A percentile compares a stretch with the other conserved stretches of the same genome.
phyloP scores from a whole-genome alignment of 2,329 filamentous ascomycete species.

The Neofusicoccum laricinum region DNA sequence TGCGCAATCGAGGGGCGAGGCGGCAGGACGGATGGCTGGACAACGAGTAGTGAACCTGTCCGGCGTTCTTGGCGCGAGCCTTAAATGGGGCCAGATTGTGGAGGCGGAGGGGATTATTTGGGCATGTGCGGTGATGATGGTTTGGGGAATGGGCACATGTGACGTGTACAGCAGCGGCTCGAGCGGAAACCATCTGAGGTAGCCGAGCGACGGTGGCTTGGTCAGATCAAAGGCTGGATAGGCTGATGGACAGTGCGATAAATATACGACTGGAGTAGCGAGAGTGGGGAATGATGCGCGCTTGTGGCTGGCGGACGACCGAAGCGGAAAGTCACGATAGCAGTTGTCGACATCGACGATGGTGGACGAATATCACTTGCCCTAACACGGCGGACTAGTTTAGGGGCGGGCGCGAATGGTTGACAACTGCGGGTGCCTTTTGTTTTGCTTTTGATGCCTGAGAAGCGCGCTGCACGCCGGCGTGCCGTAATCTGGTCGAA shows the following conservation, averaged over 20 bases:
- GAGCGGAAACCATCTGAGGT: conserved; percentile 4
- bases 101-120: not conserved
- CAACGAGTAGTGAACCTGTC: not conserved
- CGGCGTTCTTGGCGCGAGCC: conserved; percentile 5
- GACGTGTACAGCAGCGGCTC: conserved; percentile 9
- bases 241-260: conserved; percentile 12
- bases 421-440: not conserved
- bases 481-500: not conserved
- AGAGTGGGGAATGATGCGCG: conserved; percentile 11
- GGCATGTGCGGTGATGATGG: not conserved
- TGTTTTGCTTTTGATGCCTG: conserved; percentile 3
- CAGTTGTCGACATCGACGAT: not conserved
- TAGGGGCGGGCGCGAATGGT: not conserved
- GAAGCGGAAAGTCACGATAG: conserved; percentile 16
- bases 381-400: not conserved
- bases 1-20: not conserved
- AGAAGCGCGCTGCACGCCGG: not conserved
- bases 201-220: conserved; percentile 10
- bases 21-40: not conserved
- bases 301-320: not conserved
- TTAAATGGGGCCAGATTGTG: not conserved
- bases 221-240: conserved; percentile 8
- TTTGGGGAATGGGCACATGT: conserved; percentile 9
- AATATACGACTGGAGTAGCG: conserved; percentile 13
- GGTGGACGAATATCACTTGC: not conserved